Conservation (phyloP, 805 yeast genomes). For the Blastobotrys mokoenaii region DNA sequence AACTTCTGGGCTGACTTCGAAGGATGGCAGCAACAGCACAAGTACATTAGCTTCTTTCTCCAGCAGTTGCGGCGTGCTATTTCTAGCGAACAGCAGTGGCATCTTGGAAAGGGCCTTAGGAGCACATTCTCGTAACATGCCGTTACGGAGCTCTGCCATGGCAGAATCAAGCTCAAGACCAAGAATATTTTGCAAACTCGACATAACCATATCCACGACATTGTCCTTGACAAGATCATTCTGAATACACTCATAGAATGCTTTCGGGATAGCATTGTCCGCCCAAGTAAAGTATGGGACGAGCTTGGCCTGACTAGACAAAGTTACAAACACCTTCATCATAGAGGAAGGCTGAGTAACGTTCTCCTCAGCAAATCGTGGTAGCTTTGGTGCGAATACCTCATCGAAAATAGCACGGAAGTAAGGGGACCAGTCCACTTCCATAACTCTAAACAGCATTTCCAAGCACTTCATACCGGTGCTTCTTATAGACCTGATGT, state of each 20-base stretch:
- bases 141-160: conserved; percentile 1
- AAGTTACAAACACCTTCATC: conserved; percentile 51
- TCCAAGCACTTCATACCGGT: conserved; percentile 57
- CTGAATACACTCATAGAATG: conserved; percentile 48
- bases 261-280: conserved; percentile 43
- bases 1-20: conserved; percentile 46
- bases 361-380: conserved; percentile 64
- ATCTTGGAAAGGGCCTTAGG: conserved; percentile 19
- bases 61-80: conserved; percentile 10
- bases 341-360: conserved; percentile 76
- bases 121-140: conserved; percentile 22
- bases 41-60: conserved; percentile 18
- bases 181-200: conserved; percentile 24
- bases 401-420: conserved; percentile 43
- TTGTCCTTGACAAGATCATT: conserved; percentile 55
- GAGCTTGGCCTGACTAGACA: conserved; percentile 44
- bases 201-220: conserved; percentile 58
- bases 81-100: conserved; percentile 15
- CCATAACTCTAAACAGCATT: conserved; percentile 48
- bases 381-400: conserved; percentile 58
- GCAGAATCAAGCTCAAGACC: conserved; percentile 1
- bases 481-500: conserved; percentile 40
- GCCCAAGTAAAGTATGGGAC: conserved; percentile 48
- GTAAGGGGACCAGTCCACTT: conserved; percentile 43
- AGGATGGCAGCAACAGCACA: conserved; percentile 36